Conservation (phyloP, 2,329 filamentous ascomycete species). For the Penicillium sclerotigenum region DNA sequence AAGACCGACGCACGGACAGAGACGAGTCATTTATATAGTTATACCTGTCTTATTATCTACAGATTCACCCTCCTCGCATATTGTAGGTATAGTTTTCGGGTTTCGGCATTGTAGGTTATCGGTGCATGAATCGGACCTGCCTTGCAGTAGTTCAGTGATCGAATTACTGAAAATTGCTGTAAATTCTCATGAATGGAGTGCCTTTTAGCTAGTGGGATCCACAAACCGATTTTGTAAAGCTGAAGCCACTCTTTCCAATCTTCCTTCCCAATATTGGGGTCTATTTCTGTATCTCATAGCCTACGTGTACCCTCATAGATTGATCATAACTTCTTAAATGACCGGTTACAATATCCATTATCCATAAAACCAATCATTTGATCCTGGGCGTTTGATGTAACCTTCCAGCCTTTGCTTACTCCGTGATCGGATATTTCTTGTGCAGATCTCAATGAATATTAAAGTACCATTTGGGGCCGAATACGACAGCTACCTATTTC, state of each 20-base stretch:
- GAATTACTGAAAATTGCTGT: too few species aligned
- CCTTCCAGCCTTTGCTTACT: not conserved
- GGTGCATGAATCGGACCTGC: too few species aligned
- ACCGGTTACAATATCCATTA: not conserved
- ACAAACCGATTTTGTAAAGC: too few species aligned
- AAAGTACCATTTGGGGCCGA: too few species aligned
- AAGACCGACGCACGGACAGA: not conserved
- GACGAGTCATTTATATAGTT: not conserved
- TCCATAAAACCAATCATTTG: not conserved
- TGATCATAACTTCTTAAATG: not conserved
- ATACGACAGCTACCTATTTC: not conserved
- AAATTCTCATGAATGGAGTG: too few species aligned
- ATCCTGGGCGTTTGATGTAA: not conserved
- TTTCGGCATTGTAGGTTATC: too few species aligned
- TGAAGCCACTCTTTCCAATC: too few species aligned
- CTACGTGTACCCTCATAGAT: not conserved
- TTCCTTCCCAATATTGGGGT: not conserved
- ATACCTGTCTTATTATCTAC: not conserved
- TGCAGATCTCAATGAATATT: not conserved
- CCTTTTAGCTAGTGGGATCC: too few species aligned
- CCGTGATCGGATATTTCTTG: not conserved
- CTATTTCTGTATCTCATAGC: not conserved
- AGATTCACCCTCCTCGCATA: not conserved
- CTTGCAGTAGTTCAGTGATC: too few species aligned
- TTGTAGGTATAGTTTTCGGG: too few species aligned